Percentiles rank a stretch among this genome's conserved stretches.
Conservation (phyloP, 345 rosid species). For the Corymbia maculata region DNA sequence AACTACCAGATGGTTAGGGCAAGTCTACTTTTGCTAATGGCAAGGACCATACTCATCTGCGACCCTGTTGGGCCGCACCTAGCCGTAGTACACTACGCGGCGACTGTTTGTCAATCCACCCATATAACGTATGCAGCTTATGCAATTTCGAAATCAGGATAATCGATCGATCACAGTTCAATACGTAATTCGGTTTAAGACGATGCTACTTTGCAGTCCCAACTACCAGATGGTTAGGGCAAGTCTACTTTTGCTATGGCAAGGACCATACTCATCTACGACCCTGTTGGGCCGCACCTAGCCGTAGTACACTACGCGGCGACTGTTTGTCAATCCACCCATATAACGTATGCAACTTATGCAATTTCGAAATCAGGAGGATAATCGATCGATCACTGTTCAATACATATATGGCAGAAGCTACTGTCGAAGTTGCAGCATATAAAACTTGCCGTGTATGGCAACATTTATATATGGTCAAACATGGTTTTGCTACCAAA, state of each 20-base stretch:
- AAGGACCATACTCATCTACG: not conserved
- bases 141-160: not conserved
- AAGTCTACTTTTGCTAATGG: not conserved
- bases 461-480: not conserved
- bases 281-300: not conserved
- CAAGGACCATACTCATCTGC: not conserved
- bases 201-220: not conserved
- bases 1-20: not conserved
- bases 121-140: not conserved
- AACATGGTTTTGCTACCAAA: not conserved
- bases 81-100: not conserved
- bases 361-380: not conserved
- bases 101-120: not conserved
- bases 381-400: not conserved
- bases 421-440: not conserved
- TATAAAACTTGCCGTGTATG: not conserved
- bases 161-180: not conserved
- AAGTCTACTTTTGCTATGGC: not conserved
- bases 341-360: not conserved
- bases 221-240: not conserved
- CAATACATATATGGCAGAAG: not conserved
- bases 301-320: not conserved
- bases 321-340: not conserved
- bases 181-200: not conserved
- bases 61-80: not conserved